Base-by-base conservation (phyloP, 441 rosid species). In the Croton setiger region DNA sequence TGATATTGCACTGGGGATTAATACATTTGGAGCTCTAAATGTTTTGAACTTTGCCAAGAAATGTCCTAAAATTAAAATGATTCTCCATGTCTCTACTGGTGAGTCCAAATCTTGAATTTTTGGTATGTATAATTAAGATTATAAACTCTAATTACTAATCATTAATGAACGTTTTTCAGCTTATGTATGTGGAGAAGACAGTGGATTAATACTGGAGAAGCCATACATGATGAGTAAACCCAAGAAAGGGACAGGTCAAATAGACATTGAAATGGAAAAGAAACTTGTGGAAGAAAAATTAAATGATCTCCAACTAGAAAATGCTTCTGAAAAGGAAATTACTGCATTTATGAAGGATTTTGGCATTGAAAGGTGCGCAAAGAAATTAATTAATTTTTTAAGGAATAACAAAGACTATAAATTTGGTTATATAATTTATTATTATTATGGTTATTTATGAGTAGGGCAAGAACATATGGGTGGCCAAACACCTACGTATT, bases 401-500 rank as follows among this genome's bases (percentile, higher is more conserved):
- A 11, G 12, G 12, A 3, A 45, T 6, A 45, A 45, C 4, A 45
- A 45, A 45, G 1, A 45, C 4, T 8, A n/a, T n/a, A 39, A 39
- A 9, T 60, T 10, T 37, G 23, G 9, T 39, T 20, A 2, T 6
- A 36, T 55, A 54, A 21, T 55, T 10, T 23, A 23, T 3, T 7
- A 18, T 21, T 55, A 6, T 49, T 44, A 7, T 64, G 33, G 4
- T 36, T 9, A 39, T 60, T 10, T 56, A 60, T 15, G 63, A 41
- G 17, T 69, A 87, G 87, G 78, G 87, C 90, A 66, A 75, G 74
- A 51, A 9, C 48, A 3, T 72, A 75, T 49, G 92, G 92, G 58
- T 84, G 90, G 87, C 88, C 90, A 37, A 87, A 85, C 69, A 78
- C 90, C 0, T 87, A 85, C 9, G 84, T 80, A 21, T 85, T 87